A percentile compares a stretch with the other conserved stretches of the same genome.
Evolutionary conservation across 2,329 filamentous ascomycete species (phyloP).

Genomic region (Diplodia scrobiculata): DNA sequence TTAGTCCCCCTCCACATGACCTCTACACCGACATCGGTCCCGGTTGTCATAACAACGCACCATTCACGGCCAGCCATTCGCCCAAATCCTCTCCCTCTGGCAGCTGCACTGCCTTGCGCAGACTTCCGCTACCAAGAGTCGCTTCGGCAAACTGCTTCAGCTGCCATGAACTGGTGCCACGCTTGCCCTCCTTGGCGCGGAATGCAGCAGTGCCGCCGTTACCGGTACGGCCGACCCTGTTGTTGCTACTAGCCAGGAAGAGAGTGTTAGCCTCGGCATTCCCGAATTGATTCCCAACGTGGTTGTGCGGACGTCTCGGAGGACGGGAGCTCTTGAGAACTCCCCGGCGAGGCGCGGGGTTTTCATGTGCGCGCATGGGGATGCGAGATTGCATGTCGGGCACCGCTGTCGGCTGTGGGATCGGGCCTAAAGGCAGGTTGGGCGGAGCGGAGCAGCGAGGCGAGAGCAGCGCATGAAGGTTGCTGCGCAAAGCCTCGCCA

Average conservation of each 20-base stretch:
- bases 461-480: constrained; percentile 16
- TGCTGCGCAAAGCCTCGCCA: constrained; percentile 36
- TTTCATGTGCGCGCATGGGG: constrained; percentile 36
- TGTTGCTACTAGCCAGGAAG: constrained; percentile 25
- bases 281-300: background rate
- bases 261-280: constrained; percentile 19
- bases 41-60: constrained; percentile 55
- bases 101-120: constrained; percentile 94
- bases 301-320: background rate
- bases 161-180: constrained; percentile 89
- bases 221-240: constrained; percentile 18
- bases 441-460: background rate
- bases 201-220: constrained; percentile 68
- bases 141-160: constrained; percentile 97
- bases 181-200: constrained; percentile 79
- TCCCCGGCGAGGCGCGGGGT: constrained; percentile 3
- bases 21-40: background rate
- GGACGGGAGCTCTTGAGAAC: background rate
- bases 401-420: constrained; percentile 24
- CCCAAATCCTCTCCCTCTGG: constrained; percentile 97
- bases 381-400: constrained; percentile 36
- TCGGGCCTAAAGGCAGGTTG: background rate
- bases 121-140: constrained; percentile 88
- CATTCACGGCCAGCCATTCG: constrained; percentile 97
- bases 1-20: constrained; percentile 14